A percentile compares a stretch with the other conserved stretches of the same genome.
These are phyloP conservation scores for Cyphellophora europaea DNA, from an alignment of 2,329 filamentous ascomycete genomes.

Conservation along the genomic window DNA sequence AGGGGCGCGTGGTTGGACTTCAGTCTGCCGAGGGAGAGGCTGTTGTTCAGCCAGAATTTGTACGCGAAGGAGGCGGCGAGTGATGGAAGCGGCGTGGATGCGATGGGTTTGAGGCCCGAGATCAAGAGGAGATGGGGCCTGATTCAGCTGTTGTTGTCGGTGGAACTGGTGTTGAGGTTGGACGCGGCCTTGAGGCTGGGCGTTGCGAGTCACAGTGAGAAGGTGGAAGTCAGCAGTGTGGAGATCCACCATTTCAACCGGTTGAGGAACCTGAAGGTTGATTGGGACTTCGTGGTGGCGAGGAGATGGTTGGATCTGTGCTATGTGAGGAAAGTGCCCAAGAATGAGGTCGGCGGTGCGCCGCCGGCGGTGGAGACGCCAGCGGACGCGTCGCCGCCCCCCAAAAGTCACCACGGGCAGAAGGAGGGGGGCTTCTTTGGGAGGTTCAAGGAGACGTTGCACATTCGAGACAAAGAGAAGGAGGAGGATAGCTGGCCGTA, in stretches of 20 bases:
- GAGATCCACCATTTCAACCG: slow-evolving; percentile 38
- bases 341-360: not conserved
- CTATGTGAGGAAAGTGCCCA: slow-evolving; percentile 10
- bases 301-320: slow-evolving; percentile 38
- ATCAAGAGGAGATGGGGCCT: slow-evolving; percentile 41
- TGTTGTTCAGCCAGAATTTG: slow-evolving; percentile 36
- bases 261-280: slow-evolving; percentile 40
- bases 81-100: slow-evolving; percentile 25
- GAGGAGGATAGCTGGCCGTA: slow-evolving; percentile 5
- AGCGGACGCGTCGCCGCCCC: not conserved
- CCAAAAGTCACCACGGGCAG: slow-evolving; percentile 5
- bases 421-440: slow-evolving; percentile 8
- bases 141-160: slow-evolving; percentile 44
- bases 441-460: slow-evolving; percentile 5
- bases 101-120: slow-evolving; percentile 18
- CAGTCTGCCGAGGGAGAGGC: slow-evolving; percentile 35
- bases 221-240: slow-evolving; percentile 30
- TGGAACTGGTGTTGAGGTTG: slow-evolving; percentile 45
- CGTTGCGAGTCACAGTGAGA: slow-evolving; percentile 29
- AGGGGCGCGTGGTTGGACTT: slow-evolving; percentile 39
- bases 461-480: not conserved
- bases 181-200: slow-evolving; percentile 36
- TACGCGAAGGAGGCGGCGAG: slow-evolving; percentile 28
- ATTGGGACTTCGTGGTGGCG: slow-evolving; percentile 48
- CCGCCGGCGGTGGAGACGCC: not conserved